Evolutionary conservation across 2,329 filamentous ascomycete species (phyloP), one percentile per base, ranked within the genome.

Genomic region (Cordyceps tenuipes): DNA sequence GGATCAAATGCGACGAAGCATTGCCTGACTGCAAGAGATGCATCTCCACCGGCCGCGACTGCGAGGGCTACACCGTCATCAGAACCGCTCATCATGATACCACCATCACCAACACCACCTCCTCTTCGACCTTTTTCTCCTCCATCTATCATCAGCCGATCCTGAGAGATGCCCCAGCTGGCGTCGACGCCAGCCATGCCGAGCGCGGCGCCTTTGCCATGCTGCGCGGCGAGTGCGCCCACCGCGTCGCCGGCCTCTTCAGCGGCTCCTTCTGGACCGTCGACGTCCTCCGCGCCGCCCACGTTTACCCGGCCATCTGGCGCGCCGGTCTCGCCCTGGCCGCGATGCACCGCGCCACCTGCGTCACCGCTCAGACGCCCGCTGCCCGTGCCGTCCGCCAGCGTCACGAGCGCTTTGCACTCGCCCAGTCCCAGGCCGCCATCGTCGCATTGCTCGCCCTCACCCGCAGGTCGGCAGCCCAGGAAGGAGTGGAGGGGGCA

Each of bases 1-100:
- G 63, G 48, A 65, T 70, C 43, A 70, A 69, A 59, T 70, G 68
- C 34, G 68, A 70, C 41, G 68, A 70, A 59, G 63, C 57, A 0
- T 52, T 61, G 21, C 68, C 68, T 5, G 34, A 59, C 0, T 70
- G 68, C 29, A 58, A 56, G n/a, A 62, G 66, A 47, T 70, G 68
- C 51, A 44, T 48, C 13, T 61, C 59, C n/a, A 66, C 63, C 3
- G 64, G 63, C 56, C 61, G 65, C 31, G 48, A 47, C 31, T 68
- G 66, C 57, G 62, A 50, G n/a, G 66, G 66, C 5, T 68, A 57
- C 43, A 29, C 26, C 43, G 21, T 10, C 9, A 15, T 5, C 26
- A 29, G 29, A 8, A 29, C 29, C 29, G 7, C 29, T 1, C 29
- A 3, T 29, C 29, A 1, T 29, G 29, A 29, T 29, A 29, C 29